Percentiles rank a stretch among this genome's conserved stretches.
Evolutionary conservation across 495 filamentous ascomycete species (phyloP).

Genomic region (Echria macrotheca): DNA sequence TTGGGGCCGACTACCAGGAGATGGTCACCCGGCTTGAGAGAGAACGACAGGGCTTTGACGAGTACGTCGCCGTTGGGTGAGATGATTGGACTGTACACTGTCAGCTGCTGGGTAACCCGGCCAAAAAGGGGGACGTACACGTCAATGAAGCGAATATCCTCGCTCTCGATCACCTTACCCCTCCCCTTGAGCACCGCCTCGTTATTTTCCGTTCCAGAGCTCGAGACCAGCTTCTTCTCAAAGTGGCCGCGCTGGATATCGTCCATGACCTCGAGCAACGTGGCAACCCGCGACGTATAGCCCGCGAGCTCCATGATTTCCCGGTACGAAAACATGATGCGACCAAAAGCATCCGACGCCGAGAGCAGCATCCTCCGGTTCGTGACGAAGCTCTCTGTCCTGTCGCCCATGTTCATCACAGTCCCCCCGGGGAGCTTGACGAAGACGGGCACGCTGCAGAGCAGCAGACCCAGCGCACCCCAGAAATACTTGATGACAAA

Average conservation of each 20-base stretch:
- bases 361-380: slow-evolving; percentile 86
- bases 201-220: slow-evolving; percentile 70
- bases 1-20: slow-evolving; percentile 94
- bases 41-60: slow-evolving; percentile 77
- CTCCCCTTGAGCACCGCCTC: slow-evolving; percentile 72
- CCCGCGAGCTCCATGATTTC: slow-evolving; percentile 93
- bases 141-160: slow-evolving; percentile 78
- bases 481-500: slow-evolving; percentile 99
- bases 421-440: slow-evolving; percentile 74
- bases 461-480: slow-evolving; percentile 85
- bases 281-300: slow-evolving; percentile 87
- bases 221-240: slow-evolving; percentile 92
- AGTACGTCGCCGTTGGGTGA: slow-evolving; percentile 94
- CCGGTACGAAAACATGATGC: slow-evolving; percentile 97
- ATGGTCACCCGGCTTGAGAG: slow-evolving; percentile 78
- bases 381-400: slow-evolving; percentile 93
- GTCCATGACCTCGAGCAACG: slow-evolving; percentile 87
- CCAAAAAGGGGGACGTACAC: slow-evolving; percentile 42
- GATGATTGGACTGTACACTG: slow-evolving; percentile 64
- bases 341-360: slow-evolving; percentile 91
- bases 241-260: slow-evolving; percentile 84
- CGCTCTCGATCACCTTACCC: slow-evolving; percentile 69
- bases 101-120: background rate
- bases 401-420: slow-evolving; percentile 74
- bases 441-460: slow-evolving; percentile 96